Base-by-base conservation (phyloP, 2,329 filamentous ascomycete species). In the Chrysosporium keratinophilum region DNA sequence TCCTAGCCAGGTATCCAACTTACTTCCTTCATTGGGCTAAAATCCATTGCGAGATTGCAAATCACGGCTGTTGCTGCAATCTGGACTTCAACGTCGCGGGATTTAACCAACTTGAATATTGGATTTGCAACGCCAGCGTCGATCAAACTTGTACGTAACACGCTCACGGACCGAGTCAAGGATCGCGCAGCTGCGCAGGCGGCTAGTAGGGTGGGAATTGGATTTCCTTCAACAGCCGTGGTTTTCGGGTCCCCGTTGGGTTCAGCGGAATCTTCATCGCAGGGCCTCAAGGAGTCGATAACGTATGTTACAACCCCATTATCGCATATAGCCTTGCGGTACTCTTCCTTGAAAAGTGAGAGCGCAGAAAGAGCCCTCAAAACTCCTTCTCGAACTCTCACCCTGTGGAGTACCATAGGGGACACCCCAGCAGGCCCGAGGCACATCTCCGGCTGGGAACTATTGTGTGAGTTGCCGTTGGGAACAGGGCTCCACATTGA, bases 1-100 rank as follows among this genome's bases (percentile, higher is more conserved):
- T 12, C 2, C 19, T 19, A 1, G 5, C 47, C 7, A 37, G 51
- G 33, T 19, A 37, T 44, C 75, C 1, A 41, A 34, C 83, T 74
- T 68, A 91, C 88, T 67, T 88, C 83, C 68, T 88, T 84, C 81
- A 96, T 89, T 0, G 93, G 90, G 64, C 90, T 96, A 62, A 94
- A 87, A 58, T 95, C 88, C 45, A 89, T 76, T 5, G 95, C 79
- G 47, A 98, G 71, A 67, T 98, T 98, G 62, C 84, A 88, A 39
- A 94, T 80, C 5, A 85, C 84, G 35, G 86, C 84, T 0, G 88
- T 94, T 5, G 91, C 88, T 47, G 89, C 88, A 64, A 93, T 84
- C 65, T 90, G 85, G 3, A 97, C 83, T 50, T 91, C 83, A 33
- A 88, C 71, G 60, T 93, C 81, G 5, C 78, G 76, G 67, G 93